Base-by-base conservation (phyloP, 495 filamentous ascomycete species). In the Penicillium flavigenum region DNA sequence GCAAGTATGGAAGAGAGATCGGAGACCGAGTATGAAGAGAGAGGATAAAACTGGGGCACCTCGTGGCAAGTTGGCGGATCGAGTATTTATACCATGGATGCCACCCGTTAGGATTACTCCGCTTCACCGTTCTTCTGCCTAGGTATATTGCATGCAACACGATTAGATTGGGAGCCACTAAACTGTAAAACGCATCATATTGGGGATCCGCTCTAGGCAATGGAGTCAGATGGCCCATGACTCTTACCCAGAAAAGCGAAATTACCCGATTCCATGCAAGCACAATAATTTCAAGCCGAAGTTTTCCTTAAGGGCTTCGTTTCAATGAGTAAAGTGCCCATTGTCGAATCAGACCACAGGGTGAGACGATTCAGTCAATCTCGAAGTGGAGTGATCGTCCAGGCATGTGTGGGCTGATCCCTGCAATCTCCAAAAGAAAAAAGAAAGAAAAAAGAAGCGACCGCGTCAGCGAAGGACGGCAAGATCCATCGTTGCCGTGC, bases 331-430 rank as follows among this genome's bases (percentile, higher is more conserved):
- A 12, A 16, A 53, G 26, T 39, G 22, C 26, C 10, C n/a, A 32
- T 34, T 26, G 27, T 52, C 63, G 41, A 64, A 66, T 61, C 63
- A 64, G 29, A 61, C 55, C 55, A 64, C 41, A 12, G 24, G 24
- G n/a, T 24, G 26, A 54, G 4, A 24, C 3, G 10, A 45, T 31
- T 47, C 19, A 42, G 11, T 22, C 10, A 26, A 14, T 31, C 16
- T 48, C 54, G 51, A 51, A n/a, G 17, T 46, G 27, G 46, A 41
- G 36, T 47, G n/a, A 67, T 46, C 36, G 60, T 24, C 10, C 5
- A 49, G 36, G 38, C 26, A 32, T 53, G 24, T 54, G 49, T 66
- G 58, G 61, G 56, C 61, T 66, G 66, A 66, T 66, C 61, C 61
- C 41, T 66, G 58, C 50, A 66, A 65, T 68, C 50, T 64, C 64